These are phyloP conservation scores for Sporobolomyces roseus DNA, from an alignment of 768 basidiomycete genomes.

Conservation along the genomic window DNA sequence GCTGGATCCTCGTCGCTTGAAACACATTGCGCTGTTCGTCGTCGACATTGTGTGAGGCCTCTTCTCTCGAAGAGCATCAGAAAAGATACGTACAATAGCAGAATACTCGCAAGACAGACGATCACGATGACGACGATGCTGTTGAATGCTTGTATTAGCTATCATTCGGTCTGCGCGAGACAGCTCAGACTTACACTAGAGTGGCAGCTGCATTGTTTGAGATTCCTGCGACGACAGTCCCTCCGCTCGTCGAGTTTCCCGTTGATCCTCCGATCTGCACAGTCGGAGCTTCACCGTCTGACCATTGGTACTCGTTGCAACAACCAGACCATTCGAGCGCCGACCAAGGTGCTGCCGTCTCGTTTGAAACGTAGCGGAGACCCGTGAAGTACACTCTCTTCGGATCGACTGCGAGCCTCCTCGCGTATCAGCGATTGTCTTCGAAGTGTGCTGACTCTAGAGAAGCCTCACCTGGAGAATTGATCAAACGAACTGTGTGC, in stretches of 20 bases:
- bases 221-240: neutral
- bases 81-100: constrained; percentile 4
- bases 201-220: neutral
- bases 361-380: constrained; percentile 18
- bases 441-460: too few species aligned
- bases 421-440: too few species aligned
- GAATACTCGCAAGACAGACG: neutral
- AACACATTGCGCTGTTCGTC: constrained; percentile 46
- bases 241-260: neutral
- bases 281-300: neutral
- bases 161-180: too few species aligned
- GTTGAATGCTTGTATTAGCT: too few species aligned
- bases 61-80: too few species aligned
- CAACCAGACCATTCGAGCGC: neutral
- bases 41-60: too few species aligned
- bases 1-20: constrained; percentile 50
- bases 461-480: neutral
- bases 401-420: neutral
- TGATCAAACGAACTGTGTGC: constrained; percentile 16
- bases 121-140: constrained; percentile 48
- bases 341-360: constrained; percentile 7
- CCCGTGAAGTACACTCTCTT: constrained; percentile 29
- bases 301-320: neutral
- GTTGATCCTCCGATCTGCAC: neutral
- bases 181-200: constrained; percentile 46